phyloP scores from a whole-genome alignment of 768 basidiomycete species.

The Lactarius quietus region DNA sequence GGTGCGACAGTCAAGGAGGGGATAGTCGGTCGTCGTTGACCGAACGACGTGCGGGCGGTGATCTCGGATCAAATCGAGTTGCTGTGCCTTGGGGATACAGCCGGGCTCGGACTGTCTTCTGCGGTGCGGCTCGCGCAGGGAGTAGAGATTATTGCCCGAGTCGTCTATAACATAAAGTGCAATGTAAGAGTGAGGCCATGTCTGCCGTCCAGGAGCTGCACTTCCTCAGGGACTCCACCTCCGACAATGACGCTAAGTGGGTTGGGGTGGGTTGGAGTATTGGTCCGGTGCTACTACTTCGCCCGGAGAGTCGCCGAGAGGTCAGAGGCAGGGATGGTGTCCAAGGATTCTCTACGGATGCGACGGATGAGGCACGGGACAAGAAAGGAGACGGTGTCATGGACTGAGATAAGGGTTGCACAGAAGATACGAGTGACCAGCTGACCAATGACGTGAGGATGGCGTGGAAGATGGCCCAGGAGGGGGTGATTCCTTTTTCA shows the following conservation, averaged over 20 bases:
- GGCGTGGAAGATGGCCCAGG: constrained; percentile 38
- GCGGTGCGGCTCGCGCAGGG: constrained; percentile 18
- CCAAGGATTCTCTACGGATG: constrained; percentile 26
- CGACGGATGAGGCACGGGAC: constrained; percentile 29
- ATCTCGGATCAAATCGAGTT: constrained; percentile 74
- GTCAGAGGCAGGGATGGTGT: constrained; percentile 30
- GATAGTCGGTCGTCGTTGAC: constrained; percentile 59
- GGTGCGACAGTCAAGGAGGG: constrained; percentile 47
- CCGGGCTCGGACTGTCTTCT: constrained; percentile 10
- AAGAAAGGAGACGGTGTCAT: constrained; percentile 22
- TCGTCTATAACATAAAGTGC: constrained; percentile 23
- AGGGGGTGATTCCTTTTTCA: background rate
- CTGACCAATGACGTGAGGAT: constrained; percentile 47
- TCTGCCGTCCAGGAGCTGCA: constrained; percentile 29
- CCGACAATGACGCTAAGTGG: constrained; percentile 11
- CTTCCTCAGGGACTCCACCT: constrained; percentile 23
- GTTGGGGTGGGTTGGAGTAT: constrained; percentile 22
- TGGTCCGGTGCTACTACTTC: constrained; percentile 15
- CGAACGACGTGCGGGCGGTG: constrained; percentile 81
- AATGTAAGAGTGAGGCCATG: constrained; percentile 23
- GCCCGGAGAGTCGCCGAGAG: constrained; percentile 16
- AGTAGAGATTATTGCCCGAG: constrained; percentile 21
- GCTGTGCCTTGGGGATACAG: constrained; percentile 36
- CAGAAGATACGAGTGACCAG: constrained; percentile 40
- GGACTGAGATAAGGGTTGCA: constrained; percentile 17